Conservation (phyloP, 148 eudicot species). For the Amaranthus cruentus region DNA sequence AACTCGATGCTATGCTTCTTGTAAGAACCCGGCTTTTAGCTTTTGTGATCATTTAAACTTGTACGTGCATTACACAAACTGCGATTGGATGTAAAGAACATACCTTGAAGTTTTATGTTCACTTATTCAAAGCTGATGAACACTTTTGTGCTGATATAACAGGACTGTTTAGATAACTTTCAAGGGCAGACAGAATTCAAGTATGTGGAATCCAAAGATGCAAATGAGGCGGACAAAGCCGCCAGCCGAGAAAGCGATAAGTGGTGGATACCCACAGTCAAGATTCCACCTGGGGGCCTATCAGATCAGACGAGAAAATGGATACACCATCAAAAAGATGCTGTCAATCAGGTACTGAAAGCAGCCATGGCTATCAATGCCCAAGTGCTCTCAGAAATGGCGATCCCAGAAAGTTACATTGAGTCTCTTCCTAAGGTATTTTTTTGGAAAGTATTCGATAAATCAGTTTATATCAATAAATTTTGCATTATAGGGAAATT, state of each 20-base stretch:
- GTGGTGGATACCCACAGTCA: slow-evolving; percentile 90
- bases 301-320: slow-evolving; percentile 58
- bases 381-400: slow-evolving; percentile 76
- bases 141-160: slow-evolving; percentile 18
- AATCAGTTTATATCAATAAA: no score
- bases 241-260: slow-evolving; percentile 44
- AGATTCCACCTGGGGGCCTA: slow-evolving; percentile 63
- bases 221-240: slow-evolving; percentile 54
- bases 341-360: slow-evolving; percentile 80
- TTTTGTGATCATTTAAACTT: no score
- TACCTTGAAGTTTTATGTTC: no score
- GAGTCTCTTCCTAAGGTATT: slow-evolving; percentile 80
- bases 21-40: slow-evolving; percentile 38
- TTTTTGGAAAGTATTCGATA: no score
- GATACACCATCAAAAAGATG: slow-evolving; percentile 69
- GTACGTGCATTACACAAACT: no score
- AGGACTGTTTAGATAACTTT: slow-evolving; percentile 80
- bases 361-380: slow-evolving; percentile 96
- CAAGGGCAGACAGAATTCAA: slow-evolving; percentile 51
- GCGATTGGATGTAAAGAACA: no score
- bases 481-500: no score
- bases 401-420: slow-evolving; percentile 71
- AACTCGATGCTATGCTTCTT: slow-evolving; percentile 81
- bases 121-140: not conserved
- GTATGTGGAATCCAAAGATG: slow-evolving; percentile 57